Percentiles rank a stretch among this genome's conserved stretches.
phyloP scores from a whole-genome alignment of 2,329 filamentous ascomycete species.

The Lachnellula cervina region DNA sequence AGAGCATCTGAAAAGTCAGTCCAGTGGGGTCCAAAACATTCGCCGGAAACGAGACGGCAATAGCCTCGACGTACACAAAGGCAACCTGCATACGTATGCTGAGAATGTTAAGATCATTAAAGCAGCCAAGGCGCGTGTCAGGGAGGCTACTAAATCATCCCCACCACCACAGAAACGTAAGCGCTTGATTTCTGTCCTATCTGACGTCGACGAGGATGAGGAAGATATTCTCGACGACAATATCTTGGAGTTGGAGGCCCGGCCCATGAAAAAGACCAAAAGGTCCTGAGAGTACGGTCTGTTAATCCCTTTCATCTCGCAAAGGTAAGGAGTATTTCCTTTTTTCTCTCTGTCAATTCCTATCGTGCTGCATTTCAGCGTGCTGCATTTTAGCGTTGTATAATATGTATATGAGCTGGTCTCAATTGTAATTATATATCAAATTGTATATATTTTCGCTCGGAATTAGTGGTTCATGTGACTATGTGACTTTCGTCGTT shows the following conservation, averaged over 20 bases:
- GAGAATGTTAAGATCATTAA: slow-evolving; percentile 1
- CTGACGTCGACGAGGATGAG: background rate
- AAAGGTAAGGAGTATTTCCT: background rate
- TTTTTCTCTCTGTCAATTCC: background rate
- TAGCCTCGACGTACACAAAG: slow-evolving; percentile 24
- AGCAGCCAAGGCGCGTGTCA: background rate
- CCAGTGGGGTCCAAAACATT: slow-evolving; percentile 8
- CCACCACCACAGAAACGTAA: background rate
- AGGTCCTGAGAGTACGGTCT: background rate
- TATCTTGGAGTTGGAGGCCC: background rate
- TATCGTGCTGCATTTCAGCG: background rate
- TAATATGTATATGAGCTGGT: background rate
- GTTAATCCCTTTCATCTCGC: background rate
- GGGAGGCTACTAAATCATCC: background rate
- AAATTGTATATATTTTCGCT: too few relatives aligned
- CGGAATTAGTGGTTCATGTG: too few relatives aligned
- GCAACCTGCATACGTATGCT: slow-evolving; percentile 27
- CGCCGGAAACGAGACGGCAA: slow-evolving; percentile 23
- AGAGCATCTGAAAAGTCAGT: slow-evolving; percentile 21
- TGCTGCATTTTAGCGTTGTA: background rate
- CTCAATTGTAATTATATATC: background rate
- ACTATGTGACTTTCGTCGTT: too few relatives aligned
- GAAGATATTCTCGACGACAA: slow-evolving; percentile 10
- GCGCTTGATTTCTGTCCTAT: background rate
- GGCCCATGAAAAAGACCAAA: background rate